phyloP scores from a whole-genome alignment of 768 basidiomycete species.

The Termitomyces sp. region DNA sequence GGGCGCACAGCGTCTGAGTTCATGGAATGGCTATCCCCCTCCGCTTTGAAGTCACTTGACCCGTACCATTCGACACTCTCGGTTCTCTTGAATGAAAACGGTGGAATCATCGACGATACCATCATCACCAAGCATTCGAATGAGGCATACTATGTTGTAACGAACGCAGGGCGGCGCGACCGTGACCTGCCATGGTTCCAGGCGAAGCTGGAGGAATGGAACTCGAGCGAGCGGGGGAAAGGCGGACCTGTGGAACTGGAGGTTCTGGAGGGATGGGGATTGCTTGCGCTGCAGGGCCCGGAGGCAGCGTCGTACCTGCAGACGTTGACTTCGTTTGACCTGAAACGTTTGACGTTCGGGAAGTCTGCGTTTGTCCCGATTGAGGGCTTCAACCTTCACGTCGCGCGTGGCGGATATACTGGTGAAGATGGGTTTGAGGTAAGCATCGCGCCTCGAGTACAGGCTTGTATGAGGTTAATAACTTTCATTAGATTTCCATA shows the following conservation, averaged over 20 bases:
- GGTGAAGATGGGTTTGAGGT: constrained; percentile 99
- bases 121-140: constrained; percentile 83
- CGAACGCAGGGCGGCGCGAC: constrained; percentile 86
- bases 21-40: constrained; percentile 88
- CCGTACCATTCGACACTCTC: constrained; percentile 83
- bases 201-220: constrained; percentile 74
- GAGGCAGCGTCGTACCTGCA: constrained; percentile 80
- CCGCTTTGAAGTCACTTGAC: constrained; percentile 63
- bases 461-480: background rate
- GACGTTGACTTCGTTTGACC: constrained; percentile 67
- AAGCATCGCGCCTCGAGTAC: background rate
- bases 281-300: constrained; percentile 92
- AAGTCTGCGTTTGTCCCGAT: constrained; percentile 78
- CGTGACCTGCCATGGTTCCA: constrained; percentile 80
- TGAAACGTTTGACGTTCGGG: constrained; percentile 77
- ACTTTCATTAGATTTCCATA: constrained; percentile 69
- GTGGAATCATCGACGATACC: constrained; percentile 96
- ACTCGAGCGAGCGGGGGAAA: constrained; percentile 47
- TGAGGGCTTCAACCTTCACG: constrained; percentile 76
- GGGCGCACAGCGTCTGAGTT: constrained; percentile 77
- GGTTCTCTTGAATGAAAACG: constrained; percentile 81
- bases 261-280: constrained; percentile 78
- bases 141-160: constrained; percentile 90
- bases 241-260: constrained; percentile 74
- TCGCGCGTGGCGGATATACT: constrained; percentile 94